A percentile compares a stretch with the other conserved stretches of the same genome.
Conservation (phyloP, 768 basidiomycete species). For the Panaeolus cyanescens region DNA sequence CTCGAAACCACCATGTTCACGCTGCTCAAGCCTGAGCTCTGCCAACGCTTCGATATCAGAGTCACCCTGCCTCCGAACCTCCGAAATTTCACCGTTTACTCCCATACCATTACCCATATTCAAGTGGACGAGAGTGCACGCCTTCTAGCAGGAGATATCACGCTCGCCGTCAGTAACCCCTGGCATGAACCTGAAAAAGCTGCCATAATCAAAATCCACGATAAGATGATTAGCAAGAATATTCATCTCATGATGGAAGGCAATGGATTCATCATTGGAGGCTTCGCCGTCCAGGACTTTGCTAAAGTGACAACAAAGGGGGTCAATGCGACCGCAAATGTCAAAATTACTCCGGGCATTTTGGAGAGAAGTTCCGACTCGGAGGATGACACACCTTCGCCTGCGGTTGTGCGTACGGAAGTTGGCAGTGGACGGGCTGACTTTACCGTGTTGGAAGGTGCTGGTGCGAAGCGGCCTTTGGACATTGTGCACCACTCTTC, state of each 20-base stretch:
- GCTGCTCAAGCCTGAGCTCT: slow-evolving; percentile 23
- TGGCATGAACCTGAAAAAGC: slow-evolving; percentile 30
- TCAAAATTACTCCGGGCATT: slow-evolving; percentile 46
- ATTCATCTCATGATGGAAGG: slow-evolving; percentile 45
- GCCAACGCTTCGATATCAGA: slow-evolving; percentile 57
- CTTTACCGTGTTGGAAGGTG: slow-evolving; percentile 43
- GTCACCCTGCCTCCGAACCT: slow-evolving; percentile 51
- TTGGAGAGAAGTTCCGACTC: slow-evolving; percentile 34
- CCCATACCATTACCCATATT: slow-evolving; percentile 49
- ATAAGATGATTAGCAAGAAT: slow-evolving; percentile 35
- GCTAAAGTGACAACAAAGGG: slow-evolving; percentile 49
- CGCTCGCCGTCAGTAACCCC: slow-evolving; percentile 31
- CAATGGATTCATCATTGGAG: slow-evolving; percentile 59
- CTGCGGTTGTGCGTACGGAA: slow-evolving; percentile 37
- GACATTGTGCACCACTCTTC: slow-evolving; percentile 37
- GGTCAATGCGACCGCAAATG: slow-evolving; percentile 49
- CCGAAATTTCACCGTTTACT: slow-evolving; percentile 45
- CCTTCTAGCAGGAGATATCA: slow-evolving; percentile 44
- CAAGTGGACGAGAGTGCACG: slow-evolving; percentile 46
- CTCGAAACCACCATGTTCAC: slow-evolving; percentile 36
- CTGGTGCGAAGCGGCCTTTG: slow-evolving; percentile 46
- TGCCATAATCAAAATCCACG: slow-evolving; percentile 44
- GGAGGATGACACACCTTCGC: slow-evolving; percentile 24
- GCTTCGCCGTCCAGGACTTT: slow-evolving; percentile 41
- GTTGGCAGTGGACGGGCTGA: slow-evolving; percentile 56